Percentiles rank a stretch among this genome's conserved stretches.
phyloP scores from a whole-genome alignment of 2,329 filamentous ascomycete genomes.

The Fusarium multiceps region DNA sequence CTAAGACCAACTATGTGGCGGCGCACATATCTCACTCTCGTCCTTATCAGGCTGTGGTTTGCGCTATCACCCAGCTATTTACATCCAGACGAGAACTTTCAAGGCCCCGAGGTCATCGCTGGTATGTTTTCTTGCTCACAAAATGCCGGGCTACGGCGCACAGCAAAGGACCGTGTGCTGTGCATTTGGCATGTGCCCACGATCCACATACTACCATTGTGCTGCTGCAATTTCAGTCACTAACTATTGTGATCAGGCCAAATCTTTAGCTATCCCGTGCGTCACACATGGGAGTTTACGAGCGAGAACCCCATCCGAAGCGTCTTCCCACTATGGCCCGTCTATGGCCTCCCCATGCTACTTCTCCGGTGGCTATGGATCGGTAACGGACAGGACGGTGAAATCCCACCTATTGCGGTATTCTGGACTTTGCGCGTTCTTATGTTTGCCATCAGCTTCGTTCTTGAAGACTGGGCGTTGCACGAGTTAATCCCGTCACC shows the following conservation, averaged over 20 bases:
- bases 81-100: constrained; percentile 98
- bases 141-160: neutral
- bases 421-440: constrained; percentile 90
- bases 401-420: constrained; percentile 84
- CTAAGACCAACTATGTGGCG: constrained; percentile 78
- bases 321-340: constrained; percentile 94
- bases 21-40: constrained; percentile 84
- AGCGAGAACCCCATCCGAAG: constrained; percentile 89
- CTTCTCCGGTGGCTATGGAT: constrained; percentile 92
- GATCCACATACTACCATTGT: neutral
- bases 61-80: constrained; percentile 95
- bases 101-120: constrained; percentile 96
- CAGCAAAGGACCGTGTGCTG: neutral
- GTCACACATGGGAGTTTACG: constrained; percentile 96
- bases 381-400: constrained; percentile 79
- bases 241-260: constrained; percentile 69
- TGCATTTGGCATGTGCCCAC: neutral
- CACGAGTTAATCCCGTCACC: constrained; percentile 87
- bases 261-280: constrained; percentile 91
- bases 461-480: constrained; percentile 97
- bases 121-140: constrained; percentile 66
- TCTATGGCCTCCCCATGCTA: constrained; percentile 94
- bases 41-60: constrained; percentile 91
- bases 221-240: constrained; percentile 1
- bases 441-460: constrained; percentile 96